Evolutionary conservation across 306 rosid species (phyloP).

Genomic region (Trifolium subterraneum): DNA sequence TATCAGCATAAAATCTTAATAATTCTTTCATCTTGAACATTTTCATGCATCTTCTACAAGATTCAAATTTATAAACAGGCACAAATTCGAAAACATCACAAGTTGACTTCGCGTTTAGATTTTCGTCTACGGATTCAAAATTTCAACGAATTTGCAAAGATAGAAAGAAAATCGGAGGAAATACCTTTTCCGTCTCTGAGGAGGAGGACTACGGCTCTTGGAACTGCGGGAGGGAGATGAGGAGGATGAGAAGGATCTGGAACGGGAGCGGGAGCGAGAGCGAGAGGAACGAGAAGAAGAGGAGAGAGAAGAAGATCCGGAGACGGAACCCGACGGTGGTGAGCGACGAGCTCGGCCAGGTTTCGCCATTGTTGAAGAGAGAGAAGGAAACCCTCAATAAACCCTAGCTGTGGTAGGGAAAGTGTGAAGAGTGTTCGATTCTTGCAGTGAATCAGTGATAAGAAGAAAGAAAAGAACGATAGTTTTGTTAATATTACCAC

Average conservation of each 20-base stretch:
- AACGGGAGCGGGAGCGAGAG: constrained; percentile 68
- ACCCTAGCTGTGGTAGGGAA: constrained; percentile 51
- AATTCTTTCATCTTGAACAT: neutral
- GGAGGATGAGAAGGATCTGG: constrained; percentile 72
- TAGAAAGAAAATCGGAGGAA: neutral
- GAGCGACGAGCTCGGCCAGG: constrained; percentile 94
- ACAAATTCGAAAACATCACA: neutral
- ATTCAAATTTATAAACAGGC: constrained; percentile 13
- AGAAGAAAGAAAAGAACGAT: neutral
- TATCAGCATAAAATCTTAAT: neutral
- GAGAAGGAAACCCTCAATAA: constrained; percentile 68
- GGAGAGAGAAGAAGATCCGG: constrained; percentile 82
- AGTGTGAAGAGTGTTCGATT: neutral
- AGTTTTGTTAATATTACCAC: neutral
- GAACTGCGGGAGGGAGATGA: constrained; percentile 82
- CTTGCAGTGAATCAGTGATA: neutral
- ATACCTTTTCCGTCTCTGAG: constrained; percentile 67
- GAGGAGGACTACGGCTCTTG: constrained; percentile 79
- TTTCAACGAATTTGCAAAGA: neutral
- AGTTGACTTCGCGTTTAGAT: neutral
- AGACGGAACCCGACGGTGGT: constrained; percentile 77
- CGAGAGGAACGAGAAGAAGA: constrained; percentile 46
- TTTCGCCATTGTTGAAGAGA: constrained; percentile 74
- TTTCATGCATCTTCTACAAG: constrained; percentile 1
- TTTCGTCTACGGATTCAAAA: neutral